Base-by-base conservation (phyloP, 306 rosid genomes). In the Cajanus cajan region DNA sequence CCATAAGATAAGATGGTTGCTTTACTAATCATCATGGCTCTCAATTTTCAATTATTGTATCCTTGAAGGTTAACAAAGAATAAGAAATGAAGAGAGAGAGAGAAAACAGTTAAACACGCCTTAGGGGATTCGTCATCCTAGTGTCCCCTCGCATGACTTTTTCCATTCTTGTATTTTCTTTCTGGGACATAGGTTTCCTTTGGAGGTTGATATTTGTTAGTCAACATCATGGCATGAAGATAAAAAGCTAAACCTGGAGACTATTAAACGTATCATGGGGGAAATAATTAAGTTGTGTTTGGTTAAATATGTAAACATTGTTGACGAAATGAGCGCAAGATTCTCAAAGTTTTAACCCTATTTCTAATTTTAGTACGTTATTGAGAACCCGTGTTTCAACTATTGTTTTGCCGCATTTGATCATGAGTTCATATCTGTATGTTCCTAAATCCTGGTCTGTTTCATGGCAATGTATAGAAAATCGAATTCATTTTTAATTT, bases 21-120 rank as follows among this genome's bases (percentile, higher is more conserved):
- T 66, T 21, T 77, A 22, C 66, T 22, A 41, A 78, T 77, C 75
- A 51, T 55, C 14, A 25, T 25, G 68, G 68, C 68, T 78, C 47
- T 68, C 48, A n/a, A 54, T 69, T 13, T 69, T 57, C 61, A 69
- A 44, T 57, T 44, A 78, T 69, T 54, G 55, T 52, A 77, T 16
- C 59, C 70, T 74, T 62, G 25, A 78, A 68, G 48, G 50, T 50
- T 7, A 68, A 31, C 16, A 47, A 52, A 52, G 48, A 71, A 62
- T 71, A 67, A 24, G 14, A 66, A 65, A 22, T 14, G 11, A 8
- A 67, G 11, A 11, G n/a, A 33, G n/a, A 5, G 11, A 22, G 7
- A 16, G 18, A 34, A 31, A 65, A 15, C 8, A 14, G 14, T 45
- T 61, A 34, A 59, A 21, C 82, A 69, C 10, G 28, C 43, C 62